Evolutionary conservation across 257 asterid species (phyloP).

Genomic region (Catharanthus roseus): DNA sequence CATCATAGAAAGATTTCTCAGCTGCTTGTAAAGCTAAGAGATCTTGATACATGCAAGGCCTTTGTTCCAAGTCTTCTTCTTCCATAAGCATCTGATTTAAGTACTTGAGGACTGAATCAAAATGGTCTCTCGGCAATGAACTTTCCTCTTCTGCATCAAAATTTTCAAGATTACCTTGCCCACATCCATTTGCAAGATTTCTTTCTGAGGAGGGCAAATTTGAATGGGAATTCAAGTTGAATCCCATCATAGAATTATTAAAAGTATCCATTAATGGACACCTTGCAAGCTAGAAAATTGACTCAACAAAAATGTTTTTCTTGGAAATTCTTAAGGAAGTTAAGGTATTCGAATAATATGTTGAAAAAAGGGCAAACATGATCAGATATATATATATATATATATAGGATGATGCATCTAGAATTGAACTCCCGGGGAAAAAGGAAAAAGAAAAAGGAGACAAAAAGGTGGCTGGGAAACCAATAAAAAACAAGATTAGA

Average conservation of each 20-base stretch:
- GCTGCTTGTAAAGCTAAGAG: conserved; percentile 68
- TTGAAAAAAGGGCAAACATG: not conserved
- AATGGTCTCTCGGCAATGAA: conserved; percentile 33
- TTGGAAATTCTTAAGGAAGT: too few relatives aligned
- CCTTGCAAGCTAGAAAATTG: not conserved
- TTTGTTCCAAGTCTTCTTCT: conserved; percentile 45
- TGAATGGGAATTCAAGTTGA: not conserved
- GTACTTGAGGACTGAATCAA: conserved; percentile 48
- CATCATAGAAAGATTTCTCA: conserved; percentile 63
- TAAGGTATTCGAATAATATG: not conserved
- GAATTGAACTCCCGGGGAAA: not conserved
- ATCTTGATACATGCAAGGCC: conserved; percentile 67
- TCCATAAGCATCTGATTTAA: conserved; percentile 63
- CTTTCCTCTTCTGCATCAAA: not conserved
- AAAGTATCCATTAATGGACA: not conserved
- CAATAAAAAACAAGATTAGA: not conserved
- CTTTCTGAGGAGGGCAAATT: not conserved
- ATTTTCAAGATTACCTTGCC: not conserved
- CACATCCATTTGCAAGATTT: not conserved
- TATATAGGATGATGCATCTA: too few relatives aligned
- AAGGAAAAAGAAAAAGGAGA: not conserved
- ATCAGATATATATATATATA: not conserved
- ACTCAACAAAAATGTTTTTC: not conserved
- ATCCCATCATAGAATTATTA: not conserved
- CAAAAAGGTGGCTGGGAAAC: not conserved